Conservation (phyloP, 257 asterid species). For the Voacanga thouarsii region DNA sequence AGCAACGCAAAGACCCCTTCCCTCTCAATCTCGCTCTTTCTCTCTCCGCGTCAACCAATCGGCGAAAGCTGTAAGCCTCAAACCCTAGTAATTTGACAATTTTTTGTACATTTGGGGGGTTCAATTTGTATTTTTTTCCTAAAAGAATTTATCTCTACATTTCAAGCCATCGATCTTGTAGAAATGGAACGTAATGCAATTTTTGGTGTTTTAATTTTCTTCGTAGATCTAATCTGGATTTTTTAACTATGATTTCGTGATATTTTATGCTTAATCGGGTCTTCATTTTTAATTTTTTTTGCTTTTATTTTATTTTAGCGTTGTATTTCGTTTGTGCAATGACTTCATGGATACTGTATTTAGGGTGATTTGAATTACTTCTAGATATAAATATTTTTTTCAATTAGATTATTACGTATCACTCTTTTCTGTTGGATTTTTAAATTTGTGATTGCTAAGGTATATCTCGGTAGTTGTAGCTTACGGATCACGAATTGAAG, state of each 20-base stretch:
- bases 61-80: conserved; percentile 9
- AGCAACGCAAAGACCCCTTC: neutral
- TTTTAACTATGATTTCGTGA: neutral
- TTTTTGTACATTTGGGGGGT: too few relatives aligned
- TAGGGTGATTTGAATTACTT: neutral
- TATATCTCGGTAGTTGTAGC: neutral
- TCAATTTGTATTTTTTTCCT: neutral
- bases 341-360: neutral
- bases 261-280: neutral
- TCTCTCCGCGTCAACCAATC: neutral
- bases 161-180: conserved; percentile 9
- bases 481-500: neutral
- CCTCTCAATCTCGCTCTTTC: too few relatives aligned
- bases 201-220: neutral
- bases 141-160: neutral
- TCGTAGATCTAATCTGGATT: neutral
- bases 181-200: neutral
- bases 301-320: neutral
- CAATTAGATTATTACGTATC: neutral
- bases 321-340: neutral
- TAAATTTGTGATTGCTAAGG: neutral
- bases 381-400: neutral
- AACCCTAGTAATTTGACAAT: neutral
- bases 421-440: neutral
- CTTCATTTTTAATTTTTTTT: neutral